Evolutionary conservation across 352 stramenopile genomes (phyloP).

Genomic region (Globisporangium cylindrosporum): DNA sequence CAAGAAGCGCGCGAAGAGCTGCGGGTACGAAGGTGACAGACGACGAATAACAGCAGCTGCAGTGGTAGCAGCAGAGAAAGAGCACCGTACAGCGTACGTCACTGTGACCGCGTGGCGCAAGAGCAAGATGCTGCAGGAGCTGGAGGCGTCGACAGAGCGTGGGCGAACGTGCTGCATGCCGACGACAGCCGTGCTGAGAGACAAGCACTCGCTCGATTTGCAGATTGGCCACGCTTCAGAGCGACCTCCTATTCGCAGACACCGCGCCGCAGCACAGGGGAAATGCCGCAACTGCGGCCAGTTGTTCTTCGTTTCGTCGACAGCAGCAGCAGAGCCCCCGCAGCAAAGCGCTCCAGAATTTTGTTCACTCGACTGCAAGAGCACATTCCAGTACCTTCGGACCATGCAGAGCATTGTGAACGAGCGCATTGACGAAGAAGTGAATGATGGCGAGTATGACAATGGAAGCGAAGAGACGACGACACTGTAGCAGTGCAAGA

Average conservation of each 20-base stretch:
- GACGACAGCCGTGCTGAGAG: slow-evolving; percentile 12
- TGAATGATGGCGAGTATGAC: not conserved
- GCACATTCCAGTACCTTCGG: slow-evolving; percentile 47
- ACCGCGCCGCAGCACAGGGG: slow-evolving; percentile 30
- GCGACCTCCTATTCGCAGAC: slow-evolving; percentile 3
- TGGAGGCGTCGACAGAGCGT: slow-evolving; percentile 25
- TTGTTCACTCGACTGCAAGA: slow-evolving; percentile 67
- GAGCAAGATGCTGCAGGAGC: slow-evolving; percentile 39
- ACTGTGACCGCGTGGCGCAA: slow-evolving; percentile 32
- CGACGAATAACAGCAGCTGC: not conserved
- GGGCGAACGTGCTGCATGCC: not conserved
- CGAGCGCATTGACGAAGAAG: slow-evolving; percentile 18
- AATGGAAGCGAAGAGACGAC: not conserved
- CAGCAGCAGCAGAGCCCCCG: slow-evolving; percentile 13
- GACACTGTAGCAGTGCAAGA: not conserved
- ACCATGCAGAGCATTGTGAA: slow-evolving; percentile 43
- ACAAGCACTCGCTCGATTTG: slow-evolving; percentile 5
- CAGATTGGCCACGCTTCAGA: slow-evolving; percentile 2
- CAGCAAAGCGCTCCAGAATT: slow-evolving; percentile 23
- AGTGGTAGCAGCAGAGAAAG: not conserved
- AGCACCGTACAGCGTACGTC: slow-evolving; percentile 2
- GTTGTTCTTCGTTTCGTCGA: slow-evolving; percentile 40
- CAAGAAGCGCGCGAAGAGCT: slow-evolving; percentile 17
- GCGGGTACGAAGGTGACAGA: slow-evolving; percentile 1
- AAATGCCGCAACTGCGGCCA: slow-evolving; percentile 52